phyloP scores from a whole-genome alignment of 2,329 filamentous ascomycete species.

The Myriosclerotinia scirpicola region DNA sequence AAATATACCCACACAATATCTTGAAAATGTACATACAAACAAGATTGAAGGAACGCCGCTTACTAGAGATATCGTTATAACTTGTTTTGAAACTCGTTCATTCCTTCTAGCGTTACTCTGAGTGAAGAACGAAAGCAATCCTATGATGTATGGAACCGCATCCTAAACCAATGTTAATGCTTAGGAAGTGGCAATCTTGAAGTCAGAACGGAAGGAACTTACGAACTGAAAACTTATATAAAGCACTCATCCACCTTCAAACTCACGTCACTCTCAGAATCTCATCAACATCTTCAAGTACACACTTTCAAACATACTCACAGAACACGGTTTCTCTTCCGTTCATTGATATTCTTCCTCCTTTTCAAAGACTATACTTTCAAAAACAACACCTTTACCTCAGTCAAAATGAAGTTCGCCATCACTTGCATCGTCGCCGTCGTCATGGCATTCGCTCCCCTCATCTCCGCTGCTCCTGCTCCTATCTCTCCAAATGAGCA shows the following conservation, averaged over 20 bases:
- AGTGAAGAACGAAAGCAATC: background rate
- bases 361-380: background rate
- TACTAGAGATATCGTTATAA: background rate
- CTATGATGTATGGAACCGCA: background rate
- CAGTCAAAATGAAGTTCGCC: constrained; percentile 21
- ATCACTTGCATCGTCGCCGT: background rate
- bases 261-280: background rate
- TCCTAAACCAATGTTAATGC: background rate
- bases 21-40: background rate
- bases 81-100: background rate
- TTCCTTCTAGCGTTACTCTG: background rate
- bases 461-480: constrained; percentile 20
- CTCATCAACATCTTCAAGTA: background rate
- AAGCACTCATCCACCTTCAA: background rate
- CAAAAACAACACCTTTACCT: background rate
- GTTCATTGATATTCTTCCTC: background rate
- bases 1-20: background rate
- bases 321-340: constrained; percentile 13
- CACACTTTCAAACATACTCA: background rate
- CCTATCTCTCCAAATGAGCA: constrained; percentile 16
- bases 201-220: background rate
- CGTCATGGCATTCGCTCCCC: constrained; percentile 17
- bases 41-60: background rate
- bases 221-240: background rate
- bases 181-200: background rate